These are phyloP conservation scores for Sphagnum magellanicum DNA, from an alignment of 228 moss, liverwort and hornwort genomes.

Conservation along the genomic window DNA sequence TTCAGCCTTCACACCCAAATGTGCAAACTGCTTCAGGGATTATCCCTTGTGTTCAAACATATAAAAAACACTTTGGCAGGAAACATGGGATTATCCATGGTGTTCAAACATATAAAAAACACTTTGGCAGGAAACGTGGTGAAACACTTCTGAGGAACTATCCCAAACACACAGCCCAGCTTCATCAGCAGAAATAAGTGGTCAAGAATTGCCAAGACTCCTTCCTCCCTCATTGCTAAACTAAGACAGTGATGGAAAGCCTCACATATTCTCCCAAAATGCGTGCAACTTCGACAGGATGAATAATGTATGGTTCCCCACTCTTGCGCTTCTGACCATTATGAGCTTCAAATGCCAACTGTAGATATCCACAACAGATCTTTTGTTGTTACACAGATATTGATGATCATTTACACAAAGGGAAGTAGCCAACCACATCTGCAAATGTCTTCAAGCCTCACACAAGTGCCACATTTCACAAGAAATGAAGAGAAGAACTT, in stretches of 20 bases:
- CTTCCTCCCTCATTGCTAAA: not conserved
- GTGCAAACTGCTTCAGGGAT: not conserved
- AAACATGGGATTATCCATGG: too few relatives aligned
- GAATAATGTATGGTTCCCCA: conserved; percentile 93
- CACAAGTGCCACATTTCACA: not conserved
- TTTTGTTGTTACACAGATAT: too few relatives aligned
- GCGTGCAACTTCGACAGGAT: conserved; percentile 94
- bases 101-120: not conserved
- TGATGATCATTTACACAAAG: too few relatives aligned
- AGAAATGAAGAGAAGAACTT: not conserved
- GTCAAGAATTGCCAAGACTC: not conserved
- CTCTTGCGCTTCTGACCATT: conserved; percentile 93
- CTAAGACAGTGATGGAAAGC: not conserved
- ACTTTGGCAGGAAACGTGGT: too few relatives aligned
- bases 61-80: too few relatives aligned
- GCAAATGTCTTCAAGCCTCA: too few relatives aligned
- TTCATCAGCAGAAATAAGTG: too few relatives aligned
- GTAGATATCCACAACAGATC: conserved; percentile 9
- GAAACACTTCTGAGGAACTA: too few relatives aligned
- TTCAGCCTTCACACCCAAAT: too few relatives aligned
- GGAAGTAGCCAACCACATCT: too few relatives aligned
- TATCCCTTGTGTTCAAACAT: not conserved
- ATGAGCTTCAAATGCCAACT: conserved; percentile 96
- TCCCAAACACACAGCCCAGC: too few relatives aligned
- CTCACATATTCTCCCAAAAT: conserved; percentile 88